phyloP scores from a whole-genome alignment of 495 filamentous ascomycete genomes.

The Talaromyces stipitatus region DNA sequence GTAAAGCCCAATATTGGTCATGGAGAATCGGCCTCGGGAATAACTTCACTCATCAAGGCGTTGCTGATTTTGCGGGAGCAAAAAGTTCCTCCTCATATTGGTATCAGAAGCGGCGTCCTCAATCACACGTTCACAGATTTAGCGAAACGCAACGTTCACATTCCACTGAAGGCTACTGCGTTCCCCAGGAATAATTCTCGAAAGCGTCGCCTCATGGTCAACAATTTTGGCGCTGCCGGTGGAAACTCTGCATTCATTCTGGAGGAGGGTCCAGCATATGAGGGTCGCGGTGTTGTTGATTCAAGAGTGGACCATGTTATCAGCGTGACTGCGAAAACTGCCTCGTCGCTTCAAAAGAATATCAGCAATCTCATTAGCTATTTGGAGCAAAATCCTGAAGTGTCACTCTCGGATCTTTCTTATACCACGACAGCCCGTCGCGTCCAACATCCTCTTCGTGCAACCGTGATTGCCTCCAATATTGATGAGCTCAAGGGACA shows the following conservation, averaged over 20 bases:
- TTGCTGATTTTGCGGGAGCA: conserved; percentile 67
- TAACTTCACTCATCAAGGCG: conserved; percentile 70
- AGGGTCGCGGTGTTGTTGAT: conserved; percentile 44
- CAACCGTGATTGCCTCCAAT: conserved; percentile 35
- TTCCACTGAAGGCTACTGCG: conserved; percentile 48
- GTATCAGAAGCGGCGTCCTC: conserved; percentile 49
- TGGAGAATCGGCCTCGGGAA: conserved; percentile 70
- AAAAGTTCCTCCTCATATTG: conserved; percentile 60
- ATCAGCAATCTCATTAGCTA: conserved; percentile 41
- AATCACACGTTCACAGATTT: conserved; percentile 64
- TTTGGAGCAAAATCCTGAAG: conserved; percentile 39
- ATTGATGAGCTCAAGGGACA: conserved; percentile 8
- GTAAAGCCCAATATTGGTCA: conserved; percentile 81
- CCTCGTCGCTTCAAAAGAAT: conserved; percentile 48
- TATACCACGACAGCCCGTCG: conserved; percentile 80
- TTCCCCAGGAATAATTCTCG: conserved; percentile 56
- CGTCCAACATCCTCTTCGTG: conserved; percentile 67
- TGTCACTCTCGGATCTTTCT: conserved; percentile 39
- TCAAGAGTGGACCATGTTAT: conserved; percentile 41
- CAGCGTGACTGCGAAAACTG: conserved; percentile 44
- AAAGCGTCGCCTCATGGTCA: conserved; percentile 56
- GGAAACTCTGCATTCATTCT: conserved; percentile 48
- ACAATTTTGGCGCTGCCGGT: conserved; percentile 59
- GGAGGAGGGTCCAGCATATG: conserved; percentile 33
- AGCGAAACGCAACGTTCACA: conserved; percentile 51